Conservation (phyloP, 768 basidiomycete genomes). For the Leccinum obscurum region DNA sequence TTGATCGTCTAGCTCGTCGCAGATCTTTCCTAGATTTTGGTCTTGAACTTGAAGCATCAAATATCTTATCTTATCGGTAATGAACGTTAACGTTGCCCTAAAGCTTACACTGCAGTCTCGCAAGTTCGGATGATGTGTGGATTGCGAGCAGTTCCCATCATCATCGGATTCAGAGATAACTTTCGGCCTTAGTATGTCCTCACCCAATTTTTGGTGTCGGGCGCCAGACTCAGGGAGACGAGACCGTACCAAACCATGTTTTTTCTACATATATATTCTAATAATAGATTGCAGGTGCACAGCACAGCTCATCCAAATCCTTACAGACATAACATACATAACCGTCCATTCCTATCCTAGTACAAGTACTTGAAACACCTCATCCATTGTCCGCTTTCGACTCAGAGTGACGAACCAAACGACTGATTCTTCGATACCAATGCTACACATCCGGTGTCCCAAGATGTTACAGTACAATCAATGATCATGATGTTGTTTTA, state of each 20-base stretch:
- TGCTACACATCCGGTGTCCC: not conserved
- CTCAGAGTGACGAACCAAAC: not conserved
- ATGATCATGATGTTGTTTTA: not conserved
- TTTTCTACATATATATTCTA: too few relatives aligned
- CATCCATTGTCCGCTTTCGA: not conserved
- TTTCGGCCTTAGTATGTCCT: too few relatives aligned
- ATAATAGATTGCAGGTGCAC: too few relatives aligned
- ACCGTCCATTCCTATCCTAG: not conserved
- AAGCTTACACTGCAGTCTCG: not conserved
- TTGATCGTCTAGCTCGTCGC: too few relatives aligned
- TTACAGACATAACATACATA: not conserved
- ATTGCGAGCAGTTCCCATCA: not conserved
- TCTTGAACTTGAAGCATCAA: too few relatives aligned
- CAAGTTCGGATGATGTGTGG: not conserved
- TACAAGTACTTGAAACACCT: not conserved
- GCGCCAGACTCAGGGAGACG: too few relatives aligned
- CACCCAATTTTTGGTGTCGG: too few relatives aligned
- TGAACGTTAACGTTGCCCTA: not conserved
- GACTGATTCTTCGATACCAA: not conserved
- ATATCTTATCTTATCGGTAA: not conserved
- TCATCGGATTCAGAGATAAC: too few relatives aligned
- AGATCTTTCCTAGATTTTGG: too few relatives aligned
- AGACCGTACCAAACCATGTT: too few relatives aligned
- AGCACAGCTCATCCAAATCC: too few relatives aligned
- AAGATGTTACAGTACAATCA: not conserved